A percentile compares a stretch with the other conserved stretches of the same genome.
Evolutionary conservation across 2,329 filamentous ascomycete species (phyloP).

Genomic region (Fusarium solani-melongenae): DNA sequence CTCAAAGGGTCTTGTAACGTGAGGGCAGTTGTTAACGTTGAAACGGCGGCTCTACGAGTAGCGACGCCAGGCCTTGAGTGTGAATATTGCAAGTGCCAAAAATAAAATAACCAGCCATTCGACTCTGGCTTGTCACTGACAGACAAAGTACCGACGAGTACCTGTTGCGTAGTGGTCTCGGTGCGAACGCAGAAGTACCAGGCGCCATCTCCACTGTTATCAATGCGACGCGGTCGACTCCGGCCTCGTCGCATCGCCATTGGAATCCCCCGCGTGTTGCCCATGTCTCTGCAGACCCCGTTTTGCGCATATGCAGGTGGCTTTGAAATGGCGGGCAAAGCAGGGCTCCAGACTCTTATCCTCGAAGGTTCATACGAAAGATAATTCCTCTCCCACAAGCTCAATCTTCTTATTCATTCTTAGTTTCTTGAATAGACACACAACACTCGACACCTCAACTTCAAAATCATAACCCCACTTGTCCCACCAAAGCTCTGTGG

Average conservation of each 20-base stretch:
- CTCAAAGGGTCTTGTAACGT: conserved; percentile 1
- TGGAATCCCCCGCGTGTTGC: conserved; percentile 16
- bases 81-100: conserved; percentile 8
- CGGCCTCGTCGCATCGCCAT: conserved; percentile 9
- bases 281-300: conserved; percentile 30
- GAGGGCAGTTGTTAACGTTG: conserved; percentile 15
- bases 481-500: conserved; percentile 6
- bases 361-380: conserved; percentile 33
- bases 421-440: not conserved
- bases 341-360: conserved; percentile 36
- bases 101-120: conserved; percentile 14
- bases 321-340: conserved; percentile 31
- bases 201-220: conserved; percentile 3
- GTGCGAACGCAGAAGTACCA: not conserved
- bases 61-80: not conserved
- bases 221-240: conserved; percentile 33
- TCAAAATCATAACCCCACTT: conserved; percentile 9
- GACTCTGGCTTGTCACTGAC: not conserved
- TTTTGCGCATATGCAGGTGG: conserved; percentile 41
- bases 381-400: conserved; percentile 22
- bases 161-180: not conserved
- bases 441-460: not conserved
- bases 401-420: conserved; percentile 16
- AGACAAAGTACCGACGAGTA: not conserved
- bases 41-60: conserved; percentile 2